Percentiles rank a stretch among this genome's conserved stretches.
Conservation (phyloP, 306 rosid genomes). For the Hippophae gyantsensis region DNA sequence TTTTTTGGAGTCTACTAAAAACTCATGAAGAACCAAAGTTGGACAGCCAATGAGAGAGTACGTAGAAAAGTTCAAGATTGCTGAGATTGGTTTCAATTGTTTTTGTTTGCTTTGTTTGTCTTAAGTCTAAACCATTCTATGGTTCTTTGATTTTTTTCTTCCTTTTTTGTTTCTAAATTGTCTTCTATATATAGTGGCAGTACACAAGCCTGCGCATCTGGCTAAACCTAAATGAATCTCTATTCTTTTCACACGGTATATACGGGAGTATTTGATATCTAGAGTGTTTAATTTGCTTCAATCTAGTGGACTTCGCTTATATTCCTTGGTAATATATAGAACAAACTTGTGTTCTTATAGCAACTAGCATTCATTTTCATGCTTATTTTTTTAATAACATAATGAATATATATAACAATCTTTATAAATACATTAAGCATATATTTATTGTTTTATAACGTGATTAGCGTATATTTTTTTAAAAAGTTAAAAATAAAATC, state of each 20-base stretch:
- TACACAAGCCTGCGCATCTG: conserved; percentile 34
- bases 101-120: conserved; percentile 22
- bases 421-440: too few species aligned
- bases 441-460: too few species aligned
- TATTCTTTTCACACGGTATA: conserved; percentile 43
- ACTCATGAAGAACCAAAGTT: conserved; percentile 31
- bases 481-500: too few species aligned
- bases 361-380: too few species aligned
- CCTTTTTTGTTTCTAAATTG: conserved; percentile 14
- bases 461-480: too few species aligned
- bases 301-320: conserved; percentile 18
- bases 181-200: conserved; percentile 31
- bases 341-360: conserved; percentile 15
- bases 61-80: conserved; percentile 26
- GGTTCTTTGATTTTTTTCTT: conserved; percentile 27
- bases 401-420: too few species aligned
- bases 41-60: conserved; percentile 29
- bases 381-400: too few species aligned
- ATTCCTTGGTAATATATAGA: conserved; percentile 18
- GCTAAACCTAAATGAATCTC: conserved; percentile 27
- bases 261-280: conserved; percentile 44
- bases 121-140: conserved; percentile 23
- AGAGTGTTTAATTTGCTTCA: conserved; percentile 41
- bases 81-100: conserved; percentile 32
- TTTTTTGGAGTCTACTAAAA: conserved; percentile 10